Conservation (phyloP, 345 rosid species). For the Arabis alpina region DNA sequence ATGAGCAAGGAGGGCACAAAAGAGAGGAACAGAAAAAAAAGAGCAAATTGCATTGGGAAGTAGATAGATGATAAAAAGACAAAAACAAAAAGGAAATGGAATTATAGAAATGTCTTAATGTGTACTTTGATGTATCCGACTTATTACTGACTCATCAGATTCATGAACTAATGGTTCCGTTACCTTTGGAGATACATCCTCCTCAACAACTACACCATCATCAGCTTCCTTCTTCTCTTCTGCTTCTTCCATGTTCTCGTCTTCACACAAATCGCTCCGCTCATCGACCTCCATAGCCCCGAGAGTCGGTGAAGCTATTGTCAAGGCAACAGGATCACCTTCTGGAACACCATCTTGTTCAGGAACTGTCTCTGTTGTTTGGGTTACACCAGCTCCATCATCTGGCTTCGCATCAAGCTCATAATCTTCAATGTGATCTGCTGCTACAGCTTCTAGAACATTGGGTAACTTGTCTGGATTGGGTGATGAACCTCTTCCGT, state of each 20-base stretch:
- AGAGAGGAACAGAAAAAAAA: conserved; percentile 4
- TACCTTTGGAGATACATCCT: conserved; percentile 36
- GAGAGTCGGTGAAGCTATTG: conserved; percentile 11
- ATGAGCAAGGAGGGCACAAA: conserved; percentile 15
- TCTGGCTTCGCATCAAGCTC: conserved; percentile 28
- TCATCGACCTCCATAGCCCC: conserved; percentile 31
- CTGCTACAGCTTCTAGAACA: conserved; percentile 5
- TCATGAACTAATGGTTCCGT: conserved; percentile 48
- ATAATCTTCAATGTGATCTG: conserved; percentile 19
- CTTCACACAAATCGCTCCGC: conserved; percentile 27
- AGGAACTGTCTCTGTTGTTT: conserved; percentile 26
- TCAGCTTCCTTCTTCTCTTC: conserved; percentile 40
- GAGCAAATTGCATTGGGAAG: conserved; percentile 30
- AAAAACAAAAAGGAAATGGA: conserved; percentile 43
- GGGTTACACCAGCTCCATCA: conserved; percentile 32
- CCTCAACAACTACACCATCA: conserved; percentile 41
- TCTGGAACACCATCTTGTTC: conserved; percentile 26
- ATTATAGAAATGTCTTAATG: conserved; percentile 75
- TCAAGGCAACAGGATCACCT: conserved; percentile 22
- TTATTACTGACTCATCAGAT: conserved; percentile 79
- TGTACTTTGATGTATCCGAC: conserved; percentile 99
- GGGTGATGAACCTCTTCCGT: conserved; percentile 18
- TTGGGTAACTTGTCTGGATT: conserved; percentile 19
- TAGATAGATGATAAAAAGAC: conserved; percentile 21
- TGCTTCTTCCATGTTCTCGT: conserved; percentile 36